These are phyloP conservation scores for Scytalidium sp. DNA, from an alignment of 2,329 filamentous ascomycete genomes.

Conservation along the genomic window DNA sequence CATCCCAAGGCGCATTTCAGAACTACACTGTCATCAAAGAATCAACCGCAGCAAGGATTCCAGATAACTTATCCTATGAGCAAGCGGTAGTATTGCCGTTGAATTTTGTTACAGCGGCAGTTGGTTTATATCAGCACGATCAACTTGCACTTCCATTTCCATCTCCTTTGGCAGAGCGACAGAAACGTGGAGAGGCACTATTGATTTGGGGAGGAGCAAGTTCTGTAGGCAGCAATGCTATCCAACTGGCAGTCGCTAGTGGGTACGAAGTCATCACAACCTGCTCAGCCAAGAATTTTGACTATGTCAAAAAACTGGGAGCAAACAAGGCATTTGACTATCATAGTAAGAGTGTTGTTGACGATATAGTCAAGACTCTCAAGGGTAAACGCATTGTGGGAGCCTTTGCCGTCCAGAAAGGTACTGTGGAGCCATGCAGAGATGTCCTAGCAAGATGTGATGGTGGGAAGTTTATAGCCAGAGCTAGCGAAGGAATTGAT, in stretches of 20 bases:
- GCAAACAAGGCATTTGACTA: slow-evolving; percentile 40
- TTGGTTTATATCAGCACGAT: slow-evolving; percentile 25
- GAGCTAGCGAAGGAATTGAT: too few relatives aligned
- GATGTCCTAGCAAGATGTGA: slow-evolving; percentile 19
- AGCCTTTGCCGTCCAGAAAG: slow-evolving; percentile 28
- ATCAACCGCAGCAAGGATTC: slow-evolving; percentile 19
- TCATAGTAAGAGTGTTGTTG: slow-evolving; percentile 18
- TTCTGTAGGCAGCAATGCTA: slow-evolving; percentile 28
- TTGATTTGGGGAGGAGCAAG: slow-evolving; percentile 29
- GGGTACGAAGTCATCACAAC: slow-evolving; percentile 38
- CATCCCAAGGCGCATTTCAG: slow-evolving; percentile 26
- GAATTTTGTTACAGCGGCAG: slow-evolving; percentile 26
- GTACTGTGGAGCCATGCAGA: slow-evolving; percentile 15
- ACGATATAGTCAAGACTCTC: slow-evolving; percentile 27
- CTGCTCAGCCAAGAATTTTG: slow-evolving; percentile 32
- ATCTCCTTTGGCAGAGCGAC: slow-evolving; percentile 14
- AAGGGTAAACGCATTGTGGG: slow-evolving; percentile 28
- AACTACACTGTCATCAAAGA: slow-evolving; percentile 21
- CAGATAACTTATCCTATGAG: slow-evolving; percentile 24
- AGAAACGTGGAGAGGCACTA: slow-evolving; percentile 29
- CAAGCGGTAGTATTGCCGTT: slow-evolving; percentile 28
- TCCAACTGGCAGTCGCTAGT: slow-evolving; percentile 38
- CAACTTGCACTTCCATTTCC: slow-evolving; percentile 20
- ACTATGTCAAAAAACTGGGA: slow-evolving; percentile 33
- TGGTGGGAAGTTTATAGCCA: slow-evolving; percentile 18